Evolutionary conservation across 345 rosid species (phyloP).

Genomic region (Populus euphratica): DNA sequence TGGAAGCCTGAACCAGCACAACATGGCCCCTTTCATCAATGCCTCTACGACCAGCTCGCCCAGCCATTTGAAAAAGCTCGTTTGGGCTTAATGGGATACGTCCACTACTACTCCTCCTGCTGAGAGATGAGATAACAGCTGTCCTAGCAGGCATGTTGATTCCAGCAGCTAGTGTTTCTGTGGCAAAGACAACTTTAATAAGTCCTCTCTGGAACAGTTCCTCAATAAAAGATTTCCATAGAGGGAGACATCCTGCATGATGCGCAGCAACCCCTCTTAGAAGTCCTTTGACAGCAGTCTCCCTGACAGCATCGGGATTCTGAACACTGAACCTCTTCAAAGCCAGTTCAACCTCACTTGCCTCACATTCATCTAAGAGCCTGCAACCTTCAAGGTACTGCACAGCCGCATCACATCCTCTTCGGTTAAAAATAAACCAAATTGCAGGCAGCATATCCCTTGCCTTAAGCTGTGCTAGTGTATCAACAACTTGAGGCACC

Average conservation of each 20-base stretch:
- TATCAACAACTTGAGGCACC: slow-evolving; percentile 86
- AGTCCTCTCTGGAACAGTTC: slow-evolving; percentile 90
- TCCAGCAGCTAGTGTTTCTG: slow-evolving; percentile 97
- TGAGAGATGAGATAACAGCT: slow-evolving; percentile 78
- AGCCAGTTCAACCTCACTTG: slow-evolving; percentile 82
- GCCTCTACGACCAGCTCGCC: slow-evolving; percentile 98
- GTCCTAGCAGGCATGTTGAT: slow-evolving; percentile 99
- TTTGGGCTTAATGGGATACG: slow-evolving; percentile 73
- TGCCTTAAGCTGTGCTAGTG: slow-evolving; percentile 63
- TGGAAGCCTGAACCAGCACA: slow-evolving; percentile 70
- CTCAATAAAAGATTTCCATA: slow-evolving; percentile 91
- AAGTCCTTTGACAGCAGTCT: slow-evolving; percentile 79
- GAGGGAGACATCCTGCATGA: slow-evolving; percentile 97
- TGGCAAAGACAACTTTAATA: slow-evolving; percentile 89
- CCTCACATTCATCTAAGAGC: slow-evolving; percentile 80
- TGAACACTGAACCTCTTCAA: slow-evolving; percentile 69
- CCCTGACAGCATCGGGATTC: slow-evolving; percentile 93
- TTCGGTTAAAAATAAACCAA: slow-evolving; percentile 91
- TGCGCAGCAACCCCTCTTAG: slow-evolving; percentile 84
- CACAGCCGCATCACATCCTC: slow-evolving; percentile 95
- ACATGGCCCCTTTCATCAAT: slow-evolving; percentile 83
- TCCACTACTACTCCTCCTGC: slow-evolving; percentile 67
- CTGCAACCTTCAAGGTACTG: slow-evolving; percentile 71
- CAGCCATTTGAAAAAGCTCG: slow-evolving; percentile 94
- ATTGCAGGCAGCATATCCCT: slow-evolving; percentile 89